Conservation (phyloP, 2,329 filamentous ascomycete genomes). For the Davidsoniella eucalypti region DNA sequence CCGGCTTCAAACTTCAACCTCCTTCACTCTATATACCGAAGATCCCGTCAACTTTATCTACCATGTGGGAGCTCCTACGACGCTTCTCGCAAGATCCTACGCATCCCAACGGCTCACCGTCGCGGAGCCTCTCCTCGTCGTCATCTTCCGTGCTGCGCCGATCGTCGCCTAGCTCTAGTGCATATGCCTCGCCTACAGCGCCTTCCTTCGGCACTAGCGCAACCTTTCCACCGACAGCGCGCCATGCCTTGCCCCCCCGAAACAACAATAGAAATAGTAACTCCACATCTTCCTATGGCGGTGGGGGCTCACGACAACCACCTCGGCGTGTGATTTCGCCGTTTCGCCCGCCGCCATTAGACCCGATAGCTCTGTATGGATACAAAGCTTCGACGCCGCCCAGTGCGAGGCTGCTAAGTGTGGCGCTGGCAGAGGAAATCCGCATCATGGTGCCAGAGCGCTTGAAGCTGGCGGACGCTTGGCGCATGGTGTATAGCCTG, state of each 20-base stretch:
- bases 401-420: constrained; percentile 50
- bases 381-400: constrained; percentile 43
- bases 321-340: constrained; percentile 51
- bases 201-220: too few relatives aligned
- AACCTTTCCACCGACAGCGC: not conserved
- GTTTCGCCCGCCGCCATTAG: constrained; percentile 76
- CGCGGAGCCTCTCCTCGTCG: constrained; percentile 11
- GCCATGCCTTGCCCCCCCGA: not conserved
- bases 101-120: not conserved
- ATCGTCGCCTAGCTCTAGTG: not conserved
- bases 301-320: constrained; percentile 19
- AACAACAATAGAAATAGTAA: not conserved
- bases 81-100: constrained; percentile 11
- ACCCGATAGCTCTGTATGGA: constrained; percentile 56
- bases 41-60: not conserved
- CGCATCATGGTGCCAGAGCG: constrained; percentile 73
- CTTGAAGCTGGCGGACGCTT: constrained; percentile 72
- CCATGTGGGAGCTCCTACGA: constrained; percentile 12
- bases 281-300: constrained; percentile 4
- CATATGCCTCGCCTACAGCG: constrained; percentile 5
- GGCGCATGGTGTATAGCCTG: constrained; percentile 74
- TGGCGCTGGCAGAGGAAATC: constrained; percentile 77
- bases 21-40: not conserved
- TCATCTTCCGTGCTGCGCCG: not conserved
- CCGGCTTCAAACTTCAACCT: not conserved